Percentiles rank a stretch among this genome's conserved stretches.
Evolutionary conservation across 306 rosid genomes (phyloP).

Genomic region (Ochetophila trinervis): DNA sequence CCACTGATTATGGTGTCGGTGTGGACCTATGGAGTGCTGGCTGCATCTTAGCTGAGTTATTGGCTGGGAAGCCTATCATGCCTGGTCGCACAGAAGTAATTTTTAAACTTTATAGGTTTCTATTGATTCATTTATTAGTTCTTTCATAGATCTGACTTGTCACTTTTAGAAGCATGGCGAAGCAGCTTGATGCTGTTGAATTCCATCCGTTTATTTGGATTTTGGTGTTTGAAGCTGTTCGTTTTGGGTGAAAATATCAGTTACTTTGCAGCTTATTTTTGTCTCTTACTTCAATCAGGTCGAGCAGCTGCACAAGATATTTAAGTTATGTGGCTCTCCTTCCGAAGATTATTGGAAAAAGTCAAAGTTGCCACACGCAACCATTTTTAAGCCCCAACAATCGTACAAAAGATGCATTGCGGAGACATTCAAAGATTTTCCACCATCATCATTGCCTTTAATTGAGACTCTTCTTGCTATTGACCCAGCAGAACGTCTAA

Average conservation of each 20-base stretch:
- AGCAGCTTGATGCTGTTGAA: constrained; percentile 27
- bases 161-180: constrained; percentile 2
- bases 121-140: constrained; percentile 10
- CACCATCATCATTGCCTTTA: constrained; percentile 71
- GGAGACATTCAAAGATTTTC: constrained; percentile 72
- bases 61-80: constrained; percentile 91
- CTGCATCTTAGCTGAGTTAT: constrained; percentile 82
- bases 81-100: constrained; percentile 91
- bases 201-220: constrained; percentile 16
- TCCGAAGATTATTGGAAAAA: constrained; percentile 87
- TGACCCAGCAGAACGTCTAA: constrained; percentile 76
- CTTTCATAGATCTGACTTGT: constrained; percentile 16
- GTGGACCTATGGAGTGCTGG: constrained; percentile 98
- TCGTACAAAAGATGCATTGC: constrained; percentile 77
- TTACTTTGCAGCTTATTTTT: constrained; percentile 23
- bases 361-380: constrained; percentile 82
- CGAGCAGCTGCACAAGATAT: constrained; percentile 92
- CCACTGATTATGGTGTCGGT: constrained; percentile 83
- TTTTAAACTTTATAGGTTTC: constrained; percentile 22
- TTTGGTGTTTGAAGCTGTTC: constrained; percentile 15
- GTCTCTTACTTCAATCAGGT: constrained; percentile 44
- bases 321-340: constrained; percentile 93
- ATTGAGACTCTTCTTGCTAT: constrained; percentile 78
- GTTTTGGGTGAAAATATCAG: constrained; percentile 18
- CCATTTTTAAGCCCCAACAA: constrained; percentile 83